Percentiles rank a stretch among this genome's conserved stretches.
phyloP scores from a whole-genome alignment of 768 basidiomycete genomes.

The Podaxis pistillaris region DNA sequence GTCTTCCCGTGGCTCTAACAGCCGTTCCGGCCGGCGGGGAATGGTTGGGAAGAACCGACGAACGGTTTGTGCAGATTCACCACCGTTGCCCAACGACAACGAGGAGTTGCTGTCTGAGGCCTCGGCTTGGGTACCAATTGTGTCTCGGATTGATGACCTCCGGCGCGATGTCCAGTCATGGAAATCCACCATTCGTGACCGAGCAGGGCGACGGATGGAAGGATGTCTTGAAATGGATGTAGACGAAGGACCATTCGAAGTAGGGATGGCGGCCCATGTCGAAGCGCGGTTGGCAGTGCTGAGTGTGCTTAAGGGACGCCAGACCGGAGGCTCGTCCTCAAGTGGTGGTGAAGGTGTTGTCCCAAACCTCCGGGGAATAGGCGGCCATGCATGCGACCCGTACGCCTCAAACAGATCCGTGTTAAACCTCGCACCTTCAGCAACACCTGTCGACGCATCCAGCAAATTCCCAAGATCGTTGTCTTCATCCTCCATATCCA shows the following conservation, averaged over 20 bases:
- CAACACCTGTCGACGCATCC: slow-evolving; percentile 31
- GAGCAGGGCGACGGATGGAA: slow-evolving; percentile 57
- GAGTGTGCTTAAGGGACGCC: slow-evolving; percentile 7
- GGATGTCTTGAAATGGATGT: slow-evolving; percentile 50
- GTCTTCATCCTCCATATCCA: slow-evolving; percentile 72
- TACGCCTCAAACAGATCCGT: slow-evolving; percentile 68
- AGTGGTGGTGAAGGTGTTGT: slow-evolving; percentile 35
- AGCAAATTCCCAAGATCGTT: slow-evolving; percentile 53
- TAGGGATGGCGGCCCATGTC: slow-evolving; percentile 19
- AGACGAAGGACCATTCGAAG: slow-evolving; percentile 18
- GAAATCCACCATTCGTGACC: slow-evolving; percentile 62
- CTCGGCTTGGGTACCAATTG: slow-evolving; percentile 26
- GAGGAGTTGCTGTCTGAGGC: slow-evolving; percentile 20
- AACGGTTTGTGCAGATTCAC: slow-evolving; percentile 9
- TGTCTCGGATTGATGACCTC: slow-evolving; percentile 47
- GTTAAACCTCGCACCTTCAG: slow-evolving; percentile 59
- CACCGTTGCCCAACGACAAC: slow-evolving; percentile 1
- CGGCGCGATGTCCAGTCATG: slow-evolving; percentile 70
- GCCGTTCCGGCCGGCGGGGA: slow-evolving; percentile 8
- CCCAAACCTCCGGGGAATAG: slow-evolving; percentile 21
- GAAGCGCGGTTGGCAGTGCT: neutral
- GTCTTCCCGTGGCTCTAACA: neutral
- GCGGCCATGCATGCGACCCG: slow-evolving; percentile 25
- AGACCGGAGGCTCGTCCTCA: slow-evolving; percentile 1
- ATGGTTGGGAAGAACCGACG: slow-evolving; percentile 16